Evolutionary conservation across 768 basidiomycete genomes (phyloP).

Genomic region (Auricularia heimuer): DNA sequence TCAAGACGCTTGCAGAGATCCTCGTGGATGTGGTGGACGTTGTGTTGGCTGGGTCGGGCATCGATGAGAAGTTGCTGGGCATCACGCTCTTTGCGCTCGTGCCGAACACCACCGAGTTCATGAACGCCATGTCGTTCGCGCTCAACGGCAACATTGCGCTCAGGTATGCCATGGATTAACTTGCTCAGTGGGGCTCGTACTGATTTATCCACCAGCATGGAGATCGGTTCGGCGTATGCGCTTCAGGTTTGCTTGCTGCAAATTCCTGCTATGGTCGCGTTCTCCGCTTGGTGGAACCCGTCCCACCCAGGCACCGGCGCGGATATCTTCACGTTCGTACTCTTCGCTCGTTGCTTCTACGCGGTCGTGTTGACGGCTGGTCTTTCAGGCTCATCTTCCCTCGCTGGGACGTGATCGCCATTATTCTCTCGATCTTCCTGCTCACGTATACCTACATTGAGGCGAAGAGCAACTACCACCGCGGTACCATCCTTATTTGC

Average conservation of each 20-base stretch:
- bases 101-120: constrained; percentile 98
- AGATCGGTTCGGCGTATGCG: constrained; percentile 98
- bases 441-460: constrained; percentile 99
- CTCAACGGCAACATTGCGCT: constrained; percentile 94
- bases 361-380: constrained; percentile 2
- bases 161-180: constrained; percentile 42
- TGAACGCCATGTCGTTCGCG: constrained; percentile 98
- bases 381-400: constrained; percentile 82
- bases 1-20: constrained; percentile 47
- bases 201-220: constrained; percentile 58
- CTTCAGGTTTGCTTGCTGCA: constrained; percentile 96
- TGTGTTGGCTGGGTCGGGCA: constrained; percentile 78
- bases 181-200: too few relatives aligned
- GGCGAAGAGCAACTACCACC: constrained; percentile 96
- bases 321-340: constrained; percentile 84
- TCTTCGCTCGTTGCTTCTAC: background rate
- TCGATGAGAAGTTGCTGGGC: constrained; percentile 96
- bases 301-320: constrained; percentile 77
- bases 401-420: constrained; percentile 92
- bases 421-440: constrained; percentile 93
- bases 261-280: constrained; percentile 98
- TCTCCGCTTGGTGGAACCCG: constrained; percentile 91
- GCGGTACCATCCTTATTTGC: constrained; percentile 84
- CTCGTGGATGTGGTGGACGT: constrained; percentile 94
- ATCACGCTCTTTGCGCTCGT: constrained; percentile 94